These are phyloP conservation scores for Cyberlindnera maclurae DNA, from an alignment of 805 yeast species.

Conservation along the genomic window DNA sequence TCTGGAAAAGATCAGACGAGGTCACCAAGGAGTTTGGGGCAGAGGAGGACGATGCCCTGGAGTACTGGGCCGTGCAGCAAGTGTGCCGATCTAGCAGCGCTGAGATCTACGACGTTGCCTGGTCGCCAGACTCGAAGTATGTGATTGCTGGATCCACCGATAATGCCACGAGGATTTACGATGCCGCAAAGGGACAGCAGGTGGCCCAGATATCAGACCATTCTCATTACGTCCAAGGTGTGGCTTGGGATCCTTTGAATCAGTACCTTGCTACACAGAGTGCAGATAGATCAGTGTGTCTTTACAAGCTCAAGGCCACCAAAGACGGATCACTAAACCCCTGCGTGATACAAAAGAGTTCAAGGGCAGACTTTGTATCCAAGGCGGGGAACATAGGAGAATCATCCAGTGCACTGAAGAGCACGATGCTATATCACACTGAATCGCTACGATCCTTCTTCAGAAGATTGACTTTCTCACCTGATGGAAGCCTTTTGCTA, in stretches of 20 bases:
- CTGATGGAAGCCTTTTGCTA: conserved; percentile 77
- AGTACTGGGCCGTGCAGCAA: conserved; percentile 65
- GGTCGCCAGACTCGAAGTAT: conserved; percentile 82
- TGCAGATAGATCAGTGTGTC: conserved; percentile 76
- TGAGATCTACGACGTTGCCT: conserved; percentile 84
- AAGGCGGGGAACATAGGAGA: conserved; percentile 3
- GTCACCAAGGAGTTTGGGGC: conserved; percentile 55
- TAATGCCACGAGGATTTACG: conserved; percentile 66
- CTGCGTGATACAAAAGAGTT: conserved; percentile 39
- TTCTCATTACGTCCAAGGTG: conserved; percentile 90
- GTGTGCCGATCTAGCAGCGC: conserved; percentile 53
- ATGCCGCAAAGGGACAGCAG: conserved; percentile 47
- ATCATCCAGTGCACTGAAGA: conserved; percentile 16
- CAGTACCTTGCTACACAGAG: conserved; percentile 79
- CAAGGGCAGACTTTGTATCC: conserved; percentile 52
- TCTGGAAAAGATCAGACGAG: conserved; percentile 63
- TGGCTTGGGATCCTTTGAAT: conserved; percentile 87
- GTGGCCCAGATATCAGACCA: conserved; percentile 64
- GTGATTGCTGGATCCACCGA: conserved; percentile 92
- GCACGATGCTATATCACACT: conserved; percentile 60
- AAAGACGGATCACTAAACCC: conserved; percentile 25
- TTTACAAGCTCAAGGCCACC: conserved; percentile 43
- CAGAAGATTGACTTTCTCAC: conserved; percentile 77
- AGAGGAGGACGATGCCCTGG: conserved; percentile 45
- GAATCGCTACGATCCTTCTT: conserved; percentile 89